Base-by-base conservation (phyloP, 495 filamentous ascomycete genomes). In the Trichoderma reesei region DNA sequence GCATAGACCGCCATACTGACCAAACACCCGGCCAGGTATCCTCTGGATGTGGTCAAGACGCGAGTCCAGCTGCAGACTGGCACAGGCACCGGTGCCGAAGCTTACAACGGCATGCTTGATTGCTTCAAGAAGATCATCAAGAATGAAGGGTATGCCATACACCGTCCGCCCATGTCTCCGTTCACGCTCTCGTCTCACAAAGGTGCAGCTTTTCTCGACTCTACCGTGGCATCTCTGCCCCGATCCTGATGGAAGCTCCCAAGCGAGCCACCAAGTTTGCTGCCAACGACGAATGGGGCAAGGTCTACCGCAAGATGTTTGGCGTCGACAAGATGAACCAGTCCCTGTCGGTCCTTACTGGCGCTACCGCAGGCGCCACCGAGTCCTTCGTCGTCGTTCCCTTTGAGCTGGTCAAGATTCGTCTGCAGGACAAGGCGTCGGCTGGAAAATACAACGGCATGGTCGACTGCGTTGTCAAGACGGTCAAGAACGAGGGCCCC, bases 261-360 rank as follows among this genome's bases (percentile, higher is more conserved):
- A 98, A 98, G 85, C 87, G 94, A 74, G 94, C 94, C 9, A 96
- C 90, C 77, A 98, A 98, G 76, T 98, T 98, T 78, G 93, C 94
- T 61, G 95, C 94, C 73, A 98, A 98, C 76, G 95, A 98, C 73
- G 88, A 91, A 74, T 98, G 94, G 94, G 94, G 94, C 67, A 84
- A 87, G 74, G 84, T 96, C 76, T 98, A 94, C 81, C 89, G 89
- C 64, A 85, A 85, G 63, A 71, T 86, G 44, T 98, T 98, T 75
- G 90, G 89, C 63, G 80, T 85, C 38, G 75, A 85, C 56, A 88
- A 96, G 78, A 94, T 96, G 86, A 97, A 83, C 65, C 94, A 98
- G 74, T 80, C 83, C 10, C 83, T 98, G 62, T 94, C 93, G 3
- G 82, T 93, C 66, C 83, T 98, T 41, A 98, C 94, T 41, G 94